Evolutionary conservation across 1,139 yeast species (phyloP).

Genomic region (Saccharomyces pastorianus): DNA sequence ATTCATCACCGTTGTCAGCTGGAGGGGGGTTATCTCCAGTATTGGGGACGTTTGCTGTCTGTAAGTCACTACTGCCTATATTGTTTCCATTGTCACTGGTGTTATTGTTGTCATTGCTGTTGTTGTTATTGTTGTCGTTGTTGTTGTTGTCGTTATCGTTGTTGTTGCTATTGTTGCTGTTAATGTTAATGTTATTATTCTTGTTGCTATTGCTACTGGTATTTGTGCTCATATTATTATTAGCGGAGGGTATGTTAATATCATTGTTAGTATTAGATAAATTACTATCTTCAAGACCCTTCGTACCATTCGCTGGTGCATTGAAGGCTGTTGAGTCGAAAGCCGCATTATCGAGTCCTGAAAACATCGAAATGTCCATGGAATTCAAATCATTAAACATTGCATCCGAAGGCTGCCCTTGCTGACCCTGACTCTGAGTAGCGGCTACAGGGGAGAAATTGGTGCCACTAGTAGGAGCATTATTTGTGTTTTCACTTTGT

Average conservation of each 20-base stretch:
- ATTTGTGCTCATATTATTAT: not conserved
- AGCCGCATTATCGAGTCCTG: constrained; percentile 23
- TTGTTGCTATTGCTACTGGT: not conserved
- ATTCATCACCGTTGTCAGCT: constrained; percentile 25
- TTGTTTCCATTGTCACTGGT: constrained; percentile 3
- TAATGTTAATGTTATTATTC: not conserved
- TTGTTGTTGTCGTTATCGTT: not conserved
- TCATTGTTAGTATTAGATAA: constrained; percentile 1
- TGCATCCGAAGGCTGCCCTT: constrained; percentile 6
- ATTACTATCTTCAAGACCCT: not conserved
- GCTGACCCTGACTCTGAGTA: constrained; percentile 1
- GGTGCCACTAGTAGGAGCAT: constrained; percentile 1
- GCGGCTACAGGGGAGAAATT: constrained; percentile 3
- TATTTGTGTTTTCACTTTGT: not conserved
- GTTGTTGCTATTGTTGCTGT: not conserved
- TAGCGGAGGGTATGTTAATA: not conserved
- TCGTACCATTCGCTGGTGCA: not conserved
- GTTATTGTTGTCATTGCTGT: constrained; percentile 1
- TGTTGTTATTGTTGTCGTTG: not conserved
- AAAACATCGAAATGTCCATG: constrained; percentile 29
- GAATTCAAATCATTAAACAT: constrained; percentile 23
- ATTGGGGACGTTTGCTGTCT: not conserved
- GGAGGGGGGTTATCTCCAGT: not conserved
- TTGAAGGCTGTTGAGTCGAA: constrained; percentile 20
- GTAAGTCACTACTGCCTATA: not conserved